A percentile compares a stretch with the other conserved stretches of the same genome.
Conservation (phyloP, 345 rosid species). For the Gossypium arboreum region DNA sequence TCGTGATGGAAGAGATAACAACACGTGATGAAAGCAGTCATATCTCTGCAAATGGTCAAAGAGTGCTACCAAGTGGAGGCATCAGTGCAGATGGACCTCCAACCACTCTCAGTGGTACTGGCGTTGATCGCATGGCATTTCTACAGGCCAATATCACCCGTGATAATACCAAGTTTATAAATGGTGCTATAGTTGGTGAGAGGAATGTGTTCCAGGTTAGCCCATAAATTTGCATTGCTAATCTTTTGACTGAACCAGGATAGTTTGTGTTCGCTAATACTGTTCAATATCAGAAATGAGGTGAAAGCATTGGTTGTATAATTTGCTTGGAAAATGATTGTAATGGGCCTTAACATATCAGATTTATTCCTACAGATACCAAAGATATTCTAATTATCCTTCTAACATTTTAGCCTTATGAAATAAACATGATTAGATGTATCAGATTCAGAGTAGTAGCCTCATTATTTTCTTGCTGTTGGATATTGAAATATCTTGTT, state of each 20-base stretch:
- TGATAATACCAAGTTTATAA: constrained; percentile 87
- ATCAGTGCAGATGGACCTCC: constrained; percentile 99
- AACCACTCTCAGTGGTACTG: constrained; percentile 97
- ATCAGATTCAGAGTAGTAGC: neutral
- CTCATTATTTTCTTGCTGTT: neutral
- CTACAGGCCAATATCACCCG: constrained; percentile 94
- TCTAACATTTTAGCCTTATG: neutral
- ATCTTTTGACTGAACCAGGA: constrained; percentile 9
- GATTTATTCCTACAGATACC: constrained; percentile 1
- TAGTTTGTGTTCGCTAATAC: neutral
- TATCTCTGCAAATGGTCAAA: constrained; percentile 80
- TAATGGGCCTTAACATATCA: neutral
- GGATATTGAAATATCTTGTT: neutral
- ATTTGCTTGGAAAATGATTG: neutral
- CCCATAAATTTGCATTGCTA: constrained; percentile 3
- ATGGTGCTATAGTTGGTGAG: constrained; percentile 96
- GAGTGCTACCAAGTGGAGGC: constrained; percentile 96
- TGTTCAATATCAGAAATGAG: constrained; percentile 4
- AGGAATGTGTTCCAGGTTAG: constrained; percentile 96
- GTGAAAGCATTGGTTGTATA: constrained; percentile 4
- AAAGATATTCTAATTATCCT: neutral
- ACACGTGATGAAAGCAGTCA: constrained; percentile 95
- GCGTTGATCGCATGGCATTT: constrained; percentile 85
- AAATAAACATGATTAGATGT: neutral
- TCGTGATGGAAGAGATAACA: constrained; percentile 98